These are phyloP conservation scores for Ceriops tagal DNA, from an alignment of 345 rosid genomes.

Conservation along the genomic window DNA sequence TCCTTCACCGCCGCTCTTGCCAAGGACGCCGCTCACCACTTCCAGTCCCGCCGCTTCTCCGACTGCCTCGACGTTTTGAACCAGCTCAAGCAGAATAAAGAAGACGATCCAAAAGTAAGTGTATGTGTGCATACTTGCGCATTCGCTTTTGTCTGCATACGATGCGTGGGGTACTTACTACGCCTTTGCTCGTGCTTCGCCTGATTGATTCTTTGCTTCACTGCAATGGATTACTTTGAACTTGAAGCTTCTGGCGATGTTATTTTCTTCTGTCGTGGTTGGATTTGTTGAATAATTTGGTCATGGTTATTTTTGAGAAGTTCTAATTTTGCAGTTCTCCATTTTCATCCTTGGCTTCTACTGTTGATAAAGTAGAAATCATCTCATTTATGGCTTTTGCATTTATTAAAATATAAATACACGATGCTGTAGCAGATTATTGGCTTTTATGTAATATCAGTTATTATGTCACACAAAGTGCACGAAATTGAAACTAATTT, in stretches of 20 bases:
- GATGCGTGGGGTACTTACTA: background rate
- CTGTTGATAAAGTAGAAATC: background rate
- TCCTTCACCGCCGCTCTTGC: conserved; percentile 46
- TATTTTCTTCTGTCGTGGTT: background rate
- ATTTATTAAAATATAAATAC: no score
- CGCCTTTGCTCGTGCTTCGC: background rate
- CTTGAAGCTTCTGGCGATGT: background rate
- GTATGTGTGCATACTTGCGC: background rate
- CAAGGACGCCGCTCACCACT: conserved; percentile 65
- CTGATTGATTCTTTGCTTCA: background rate
- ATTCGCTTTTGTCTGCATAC: background rate
- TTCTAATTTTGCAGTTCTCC: background rate
- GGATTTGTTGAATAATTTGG: background rate
- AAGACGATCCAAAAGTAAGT: conserved; percentile 75
- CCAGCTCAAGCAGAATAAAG: conserved; percentile 64
- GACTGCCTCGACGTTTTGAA: conserved; percentile 67
- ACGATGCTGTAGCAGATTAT: no score
- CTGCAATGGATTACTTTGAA: background rate
- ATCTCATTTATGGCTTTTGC: background rate
- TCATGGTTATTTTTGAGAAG: background rate
- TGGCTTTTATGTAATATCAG: no score
- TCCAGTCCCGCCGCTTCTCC: conserved; percentile 62
- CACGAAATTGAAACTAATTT: no score
- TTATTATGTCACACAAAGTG: no score
- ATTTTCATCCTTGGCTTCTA: background rate